Evolutionary conservation across 192 early-diverging fungal genomes (phyloP).

Genomic region (Backusella circina): DNA sequence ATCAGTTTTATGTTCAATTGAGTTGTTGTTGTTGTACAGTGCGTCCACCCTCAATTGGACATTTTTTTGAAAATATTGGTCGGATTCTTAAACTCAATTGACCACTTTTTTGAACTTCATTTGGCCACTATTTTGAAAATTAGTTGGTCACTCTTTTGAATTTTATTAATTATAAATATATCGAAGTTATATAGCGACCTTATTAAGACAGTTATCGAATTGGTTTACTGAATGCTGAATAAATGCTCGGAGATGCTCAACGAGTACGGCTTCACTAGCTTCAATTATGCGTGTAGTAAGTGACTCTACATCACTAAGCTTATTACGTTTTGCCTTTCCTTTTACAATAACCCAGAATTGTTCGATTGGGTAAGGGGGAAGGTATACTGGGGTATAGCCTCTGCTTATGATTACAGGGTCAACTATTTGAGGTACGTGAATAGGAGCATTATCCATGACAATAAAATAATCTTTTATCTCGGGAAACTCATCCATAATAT

Average conservation of each 20-base stretch:
- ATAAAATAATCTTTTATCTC: no score
- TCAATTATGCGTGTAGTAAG: not conserved
- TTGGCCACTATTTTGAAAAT: no score
- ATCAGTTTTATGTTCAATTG: no score
- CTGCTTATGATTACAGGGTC: not conserved
- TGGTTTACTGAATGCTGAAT: not conserved
- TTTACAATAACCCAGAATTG: conserved; percentile 25
- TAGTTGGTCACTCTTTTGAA: no score
- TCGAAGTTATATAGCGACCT: not conserved
- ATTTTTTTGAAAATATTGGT: no score
- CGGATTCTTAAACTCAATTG: no score
- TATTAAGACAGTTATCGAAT: not conserved
- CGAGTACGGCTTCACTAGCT: conserved; percentile 2
- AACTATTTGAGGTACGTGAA: conserved; percentile 1
- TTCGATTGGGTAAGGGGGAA: conserved; percentile 27
- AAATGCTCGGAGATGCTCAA: not conserved
- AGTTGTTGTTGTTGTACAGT: no score
- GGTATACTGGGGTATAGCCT: not conserved
- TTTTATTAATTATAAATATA: no score
- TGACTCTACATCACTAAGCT: not conserved
- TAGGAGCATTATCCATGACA: conserved; percentile 8
- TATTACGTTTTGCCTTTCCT: not conserved
- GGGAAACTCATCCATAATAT: conserved; percentile 28
- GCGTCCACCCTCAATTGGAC: no score
- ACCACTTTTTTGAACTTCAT: not conserved